Conservation (phyloP, 2,329 filamentous ascomycete genomes). For the Phialophora expanda region DNA sequence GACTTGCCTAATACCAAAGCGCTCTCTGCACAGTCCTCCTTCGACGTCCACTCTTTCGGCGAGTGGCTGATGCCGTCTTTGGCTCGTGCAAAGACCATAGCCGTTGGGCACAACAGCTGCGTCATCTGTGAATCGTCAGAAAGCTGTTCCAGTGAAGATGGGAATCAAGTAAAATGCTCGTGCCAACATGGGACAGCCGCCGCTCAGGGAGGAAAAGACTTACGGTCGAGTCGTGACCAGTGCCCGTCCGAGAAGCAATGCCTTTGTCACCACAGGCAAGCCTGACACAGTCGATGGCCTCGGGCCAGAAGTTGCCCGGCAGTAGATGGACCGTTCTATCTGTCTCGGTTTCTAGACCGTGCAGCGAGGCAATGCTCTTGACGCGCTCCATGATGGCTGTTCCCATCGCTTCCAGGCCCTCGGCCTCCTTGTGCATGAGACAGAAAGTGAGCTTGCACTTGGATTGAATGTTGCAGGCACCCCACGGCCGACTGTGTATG, state of each 20-base stretch:
- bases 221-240: constrained; percentile 41
- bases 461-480: constrained; percentile 4
- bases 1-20: constrained; percentile 39
- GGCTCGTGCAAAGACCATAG: constrained; percentile 40
- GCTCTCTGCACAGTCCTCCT: constrained; percentile 38
- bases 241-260: constrained; percentile 37
- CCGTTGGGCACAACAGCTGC: constrained; percentile 34
- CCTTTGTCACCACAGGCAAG: constrained; percentile 40
- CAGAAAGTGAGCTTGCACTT: constrained; percentile 7
- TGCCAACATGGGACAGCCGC: constrained; percentile 5
- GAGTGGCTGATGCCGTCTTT: constrained; percentile 40
- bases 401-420: constrained; percentile 39
- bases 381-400: constrained; percentile 34
- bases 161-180: neutral
- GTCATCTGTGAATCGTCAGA: neutral
- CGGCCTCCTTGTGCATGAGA: neutral
- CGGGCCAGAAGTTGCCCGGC: constrained; percentile 39
- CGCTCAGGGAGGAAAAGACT: constrained; percentile 26
- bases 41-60: constrained; percentile 35
- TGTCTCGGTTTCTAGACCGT: constrained; percentile 37
- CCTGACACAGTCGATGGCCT: constrained; percentile 39
- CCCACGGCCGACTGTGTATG: neutral
- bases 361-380: constrained; percentile 32
- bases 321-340: constrained; percentile 36
- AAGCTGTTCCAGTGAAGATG: neutral